These are phyloP conservation scores for Ganoderma meredithae DNA, from an alignment of 1,284 basidiomycete genomes.

Conservation along the genomic window DNA sequence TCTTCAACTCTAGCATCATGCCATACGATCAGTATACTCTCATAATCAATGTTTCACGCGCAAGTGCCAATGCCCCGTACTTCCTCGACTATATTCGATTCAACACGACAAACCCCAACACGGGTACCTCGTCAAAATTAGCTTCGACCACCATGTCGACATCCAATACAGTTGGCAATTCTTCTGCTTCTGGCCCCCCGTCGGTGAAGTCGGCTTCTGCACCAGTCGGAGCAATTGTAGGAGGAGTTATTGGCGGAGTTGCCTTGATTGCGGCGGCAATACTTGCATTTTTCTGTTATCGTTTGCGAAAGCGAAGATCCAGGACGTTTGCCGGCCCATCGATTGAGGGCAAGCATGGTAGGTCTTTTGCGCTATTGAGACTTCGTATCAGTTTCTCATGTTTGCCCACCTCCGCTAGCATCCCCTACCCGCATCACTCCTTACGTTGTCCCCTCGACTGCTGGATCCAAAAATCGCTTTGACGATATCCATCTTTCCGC, in stretches of 20 bases:
- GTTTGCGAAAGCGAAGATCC: conserved; percentile 8
- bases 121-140: not conserved
- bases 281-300: conserved; percentile 19
- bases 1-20: conserved; percentile 27
- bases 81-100: conserved; percentile 26
- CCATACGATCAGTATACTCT: conserved; percentile 23
- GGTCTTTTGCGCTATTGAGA: not conserved
- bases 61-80: conserved; percentile 16
- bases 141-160: not conserved
- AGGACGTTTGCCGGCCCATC: not conserved
- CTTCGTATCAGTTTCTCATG: not conserved
- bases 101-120: conserved; percentile 19
- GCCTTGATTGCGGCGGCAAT: conserved; percentile 13
- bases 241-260: conserved; percentile 22
- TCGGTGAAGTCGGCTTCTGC: not conserved
- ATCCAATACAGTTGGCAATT: not conserved
- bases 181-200: not conserved
- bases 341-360: not conserved
- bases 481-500: not conserved
- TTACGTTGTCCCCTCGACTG: conserved; percentile 14
- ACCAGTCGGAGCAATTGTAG: conserved; percentile 10
- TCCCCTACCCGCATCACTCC: conserved; percentile 18
- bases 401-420: not conserved
- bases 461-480: conserved; percentile 14
- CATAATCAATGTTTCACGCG: conserved; percentile 22